Base-by-base conservation (phyloP, 2,329 filamentous ascomycete genomes). In the Thielaviopsis ethacetica region DNA sequence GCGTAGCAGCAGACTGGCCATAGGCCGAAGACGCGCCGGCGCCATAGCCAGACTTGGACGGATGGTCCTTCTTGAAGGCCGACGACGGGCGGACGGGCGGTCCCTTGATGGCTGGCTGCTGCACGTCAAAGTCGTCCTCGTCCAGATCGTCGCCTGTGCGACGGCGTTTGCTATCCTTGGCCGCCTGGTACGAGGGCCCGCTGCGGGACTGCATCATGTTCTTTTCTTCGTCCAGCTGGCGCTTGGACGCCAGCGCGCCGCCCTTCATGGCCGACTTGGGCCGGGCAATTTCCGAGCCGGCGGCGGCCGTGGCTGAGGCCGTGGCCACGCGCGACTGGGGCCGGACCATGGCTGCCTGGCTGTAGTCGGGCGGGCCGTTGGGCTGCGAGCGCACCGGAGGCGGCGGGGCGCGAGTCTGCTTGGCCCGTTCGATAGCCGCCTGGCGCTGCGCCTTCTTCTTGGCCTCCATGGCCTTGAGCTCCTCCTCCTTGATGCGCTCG, bases 71-170 rank as follows among this genome's bases (percentile, higher is more conserved):
- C 70, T 81, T 82, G 65, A 77, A 73, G 41, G 74, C 76, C 54
- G 78, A 84, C 1, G 88, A 94, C 62, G 90, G 88, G 61, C 91
- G 83, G 64, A 94, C 88, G 5, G 90, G 89, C 57, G 89, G 88
- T 15, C 85, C 87, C 73, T 91, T 93, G 65, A 91, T 77, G 60
- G 73, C 76, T 26, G 71, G 72, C 53, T 81, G 76, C 44, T 49
- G 53, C 49, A 80, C 77, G 59, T 81, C 76, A 66, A 76, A 76
- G 53, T 81, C 77, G 51, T 76, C 72, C 58, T 84, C 79, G 63
- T 88, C 83, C 62, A 81, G 78, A 60, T 83, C 80, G 56, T 91
- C 86, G 50, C 85, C 83, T 57, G 85, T 93, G 67, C 85, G 85
- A 64, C 89, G 81, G 60, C 90, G 81, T 74, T 95, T 96, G 22